These are phyloP conservation scores for Vachellia collinsii DNA, from an alignment of 306 rosid species.

Conservation along the genomic window DNA sequence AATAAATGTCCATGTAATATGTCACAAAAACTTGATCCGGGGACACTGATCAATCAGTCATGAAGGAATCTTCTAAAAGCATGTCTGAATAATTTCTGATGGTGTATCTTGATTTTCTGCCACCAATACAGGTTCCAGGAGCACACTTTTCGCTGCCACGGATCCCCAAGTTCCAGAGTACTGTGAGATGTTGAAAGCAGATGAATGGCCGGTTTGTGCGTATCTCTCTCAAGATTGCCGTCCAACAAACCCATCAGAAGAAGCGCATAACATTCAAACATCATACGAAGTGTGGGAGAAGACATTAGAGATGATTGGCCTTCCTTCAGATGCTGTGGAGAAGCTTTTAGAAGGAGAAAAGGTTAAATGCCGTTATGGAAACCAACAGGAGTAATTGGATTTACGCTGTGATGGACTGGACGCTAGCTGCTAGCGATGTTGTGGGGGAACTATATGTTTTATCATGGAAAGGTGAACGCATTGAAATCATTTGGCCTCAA, in stretches of 20 bases:
- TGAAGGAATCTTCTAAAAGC: slow-evolving; percentile 1
- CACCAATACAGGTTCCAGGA: slow-evolving; percentile 82
- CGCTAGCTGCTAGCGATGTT: not conserved
- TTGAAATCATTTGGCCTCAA: not conserved
- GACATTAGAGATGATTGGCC: slow-evolving; percentile 85
- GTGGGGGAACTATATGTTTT: not conserved
- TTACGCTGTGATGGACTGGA: not conserved
- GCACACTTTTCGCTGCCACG: slow-evolving; percentile 88
- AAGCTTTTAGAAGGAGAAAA: slow-evolving; percentile 80
- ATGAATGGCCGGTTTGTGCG: slow-evolving; percentile 90
- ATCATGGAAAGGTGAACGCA: not conserved
- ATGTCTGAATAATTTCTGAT: not conserved
- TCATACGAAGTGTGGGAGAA: slow-evolving; percentile 81
- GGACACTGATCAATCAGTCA: not conserved
- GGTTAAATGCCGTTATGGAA: slow-evolving; percentile 65
- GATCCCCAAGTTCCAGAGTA: slow-evolving; percentile 93
- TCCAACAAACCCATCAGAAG: slow-evolving; percentile 92
- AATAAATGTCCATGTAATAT: not conserved
- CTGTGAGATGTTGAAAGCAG: slow-evolving; percentile 83
- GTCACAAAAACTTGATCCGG: slow-evolving; percentile 5
- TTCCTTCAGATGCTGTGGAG: slow-evolving; percentile 78
- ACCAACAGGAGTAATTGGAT: slow-evolving; percentile 43
- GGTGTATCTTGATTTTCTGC: slow-evolving; percentile 1
- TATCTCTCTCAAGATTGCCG: slow-evolving; percentile 87
- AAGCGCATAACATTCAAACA: slow-evolving; percentile 71